Conservation (phyloP, 208 protist genomes). For the Leishmania guyanensis region DNA sequence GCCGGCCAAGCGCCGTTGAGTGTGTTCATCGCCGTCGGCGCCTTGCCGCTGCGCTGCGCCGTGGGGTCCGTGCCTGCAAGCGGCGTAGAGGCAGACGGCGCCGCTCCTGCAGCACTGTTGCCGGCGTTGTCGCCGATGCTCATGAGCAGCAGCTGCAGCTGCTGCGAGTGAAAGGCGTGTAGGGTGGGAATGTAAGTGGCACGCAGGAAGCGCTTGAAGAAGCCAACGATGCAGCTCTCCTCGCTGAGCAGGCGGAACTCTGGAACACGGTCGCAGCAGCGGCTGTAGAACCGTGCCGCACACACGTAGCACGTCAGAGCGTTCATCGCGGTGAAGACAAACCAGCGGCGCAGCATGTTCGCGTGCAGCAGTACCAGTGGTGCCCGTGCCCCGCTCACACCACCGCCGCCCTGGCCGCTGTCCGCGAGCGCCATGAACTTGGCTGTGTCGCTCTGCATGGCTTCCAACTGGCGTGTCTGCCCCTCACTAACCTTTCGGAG, state of each 20-base stretch:
- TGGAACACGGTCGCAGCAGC: constrained; percentile 58
- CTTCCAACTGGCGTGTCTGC: constrained; percentile 46
- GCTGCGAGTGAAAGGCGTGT: constrained; percentile 69
- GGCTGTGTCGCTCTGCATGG: constrained; percentile 45
- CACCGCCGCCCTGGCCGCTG: constrained; percentile 22
- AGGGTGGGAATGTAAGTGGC: constrained; percentile 70
- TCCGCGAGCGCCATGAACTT: constrained; percentile 41
- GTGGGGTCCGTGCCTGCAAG: not conserved
- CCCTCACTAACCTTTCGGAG: constrained; percentile 44
- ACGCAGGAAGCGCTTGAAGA: constrained; percentile 71
- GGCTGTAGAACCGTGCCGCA: constrained; percentile 61
- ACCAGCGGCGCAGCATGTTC: constrained; percentile 70
- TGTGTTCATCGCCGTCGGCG: constrained; percentile 14
- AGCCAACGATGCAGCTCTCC: constrained; percentile 63
- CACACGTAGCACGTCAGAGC: constrained; percentile 83
- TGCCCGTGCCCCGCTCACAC: constrained; percentile 13
- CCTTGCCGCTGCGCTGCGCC: not conserved
- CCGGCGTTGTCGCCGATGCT: constrained; percentile 26
- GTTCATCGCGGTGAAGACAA: constrained; percentile 88
- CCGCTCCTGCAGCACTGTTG: not conserved
- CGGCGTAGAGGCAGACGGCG: not conserved
- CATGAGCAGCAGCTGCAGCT: constrained; percentile 71
- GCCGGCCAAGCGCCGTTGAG: constrained; percentile 59
- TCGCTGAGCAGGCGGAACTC: constrained; percentile 39
- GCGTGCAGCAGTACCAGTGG: constrained; percentile 60